Conservation (phyloP, 2,329 filamentous ascomycete genomes). For the Graphilbum sp. region DNA sequence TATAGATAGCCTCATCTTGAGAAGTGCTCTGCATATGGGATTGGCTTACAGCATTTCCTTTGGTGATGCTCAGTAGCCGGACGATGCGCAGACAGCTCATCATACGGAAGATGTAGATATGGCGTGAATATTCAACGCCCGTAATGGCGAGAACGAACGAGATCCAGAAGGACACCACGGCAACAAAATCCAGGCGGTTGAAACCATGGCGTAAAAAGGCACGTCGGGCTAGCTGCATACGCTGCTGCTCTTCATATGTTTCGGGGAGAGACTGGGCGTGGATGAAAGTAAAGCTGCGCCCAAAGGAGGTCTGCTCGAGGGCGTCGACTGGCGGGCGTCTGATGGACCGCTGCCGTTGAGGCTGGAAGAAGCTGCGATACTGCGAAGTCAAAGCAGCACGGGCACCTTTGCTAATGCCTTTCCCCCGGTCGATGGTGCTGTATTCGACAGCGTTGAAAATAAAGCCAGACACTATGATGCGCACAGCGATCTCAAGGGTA, state of each 20-base stretch:
- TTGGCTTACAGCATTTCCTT: slow-evolving; percentile 66
- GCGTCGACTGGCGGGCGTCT: slow-evolving; percentile 29
- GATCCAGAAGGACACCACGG: slow-evolving; percentile 90
- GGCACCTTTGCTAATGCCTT: slow-evolving; percentile 58
- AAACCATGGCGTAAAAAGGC: slow-evolving; percentile 92
- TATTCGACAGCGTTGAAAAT: slow-evolving; percentile 83
- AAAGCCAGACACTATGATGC: slow-evolving; percentile 85
- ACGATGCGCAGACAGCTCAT: slow-evolving; percentile 87
- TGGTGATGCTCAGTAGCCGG: slow-evolving; percentile 77
- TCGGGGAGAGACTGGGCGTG: slow-evolving; percentile 41
- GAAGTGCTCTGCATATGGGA: too few species aligned
- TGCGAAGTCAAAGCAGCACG: slow-evolving; percentile 60
- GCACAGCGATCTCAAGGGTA: slow-evolving; percentile 66
- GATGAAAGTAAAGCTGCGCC: slow-evolving; percentile 65
- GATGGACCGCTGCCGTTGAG: slow-evolving; percentile 55
- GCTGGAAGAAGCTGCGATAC: slow-evolving; percentile 64
- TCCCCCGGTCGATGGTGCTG: slow-evolving; percentile 69
- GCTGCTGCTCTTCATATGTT: slow-evolving; percentile 62
- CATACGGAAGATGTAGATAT: slow-evolving; percentile 90
- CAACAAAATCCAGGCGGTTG: slow-evolving; percentile 87
- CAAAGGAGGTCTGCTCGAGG: slow-evolving; percentile 45
- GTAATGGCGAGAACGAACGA: slow-evolving; percentile 59
- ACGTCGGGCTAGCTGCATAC: slow-evolving; percentile 70
- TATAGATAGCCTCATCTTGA: too few species aligned
- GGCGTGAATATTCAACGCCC: slow-evolving; percentile 49